Percentiles rank a stretch among this genome's conserved stretches.
Conservation (phyloP, 441 rosid genomes). For the Corymbia calophylla region DNA sequence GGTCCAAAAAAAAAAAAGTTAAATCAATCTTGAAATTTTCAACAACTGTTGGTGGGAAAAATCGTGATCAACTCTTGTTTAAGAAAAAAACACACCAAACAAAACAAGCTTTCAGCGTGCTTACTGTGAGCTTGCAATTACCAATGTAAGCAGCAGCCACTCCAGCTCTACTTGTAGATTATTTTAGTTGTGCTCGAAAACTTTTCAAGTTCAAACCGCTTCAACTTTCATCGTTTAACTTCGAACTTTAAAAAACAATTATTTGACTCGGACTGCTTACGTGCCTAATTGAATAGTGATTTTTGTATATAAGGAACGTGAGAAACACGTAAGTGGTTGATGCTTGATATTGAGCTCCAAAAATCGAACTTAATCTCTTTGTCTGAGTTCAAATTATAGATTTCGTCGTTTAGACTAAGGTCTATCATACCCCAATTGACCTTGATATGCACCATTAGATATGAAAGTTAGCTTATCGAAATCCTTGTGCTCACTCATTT, state of each 20-base stretch:
- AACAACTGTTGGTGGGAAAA: neutral
- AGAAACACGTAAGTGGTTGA: accelerated
- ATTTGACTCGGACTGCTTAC: neutral
- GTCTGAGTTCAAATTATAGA: accelerated
- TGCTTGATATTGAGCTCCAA: accelerated
- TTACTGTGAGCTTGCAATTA: neutral
- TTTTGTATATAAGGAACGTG: neutral
- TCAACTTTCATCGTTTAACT: accelerated
- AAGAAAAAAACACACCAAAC: neutral
- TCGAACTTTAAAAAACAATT: too few relatives aligned
- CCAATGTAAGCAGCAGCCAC: accelerated
- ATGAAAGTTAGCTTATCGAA: neutral
- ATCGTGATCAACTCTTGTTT: too few relatives aligned
- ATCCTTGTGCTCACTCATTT: neutral
- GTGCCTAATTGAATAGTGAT: neutral
- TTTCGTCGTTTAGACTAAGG: neutral
- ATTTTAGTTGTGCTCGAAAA: accelerated
- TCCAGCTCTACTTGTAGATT: neutral
- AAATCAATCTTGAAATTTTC: neutral
- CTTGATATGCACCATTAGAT: accelerated
- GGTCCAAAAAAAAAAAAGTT: neutral
- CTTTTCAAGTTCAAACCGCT: accelerated
- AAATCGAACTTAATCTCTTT: neutral
- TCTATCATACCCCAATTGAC: neutral
- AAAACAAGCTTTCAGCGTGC: neutral